phyloP scores from a whole-genome alignment of 331 rosid species.

The Erythrophleum ivorense region DNA sequence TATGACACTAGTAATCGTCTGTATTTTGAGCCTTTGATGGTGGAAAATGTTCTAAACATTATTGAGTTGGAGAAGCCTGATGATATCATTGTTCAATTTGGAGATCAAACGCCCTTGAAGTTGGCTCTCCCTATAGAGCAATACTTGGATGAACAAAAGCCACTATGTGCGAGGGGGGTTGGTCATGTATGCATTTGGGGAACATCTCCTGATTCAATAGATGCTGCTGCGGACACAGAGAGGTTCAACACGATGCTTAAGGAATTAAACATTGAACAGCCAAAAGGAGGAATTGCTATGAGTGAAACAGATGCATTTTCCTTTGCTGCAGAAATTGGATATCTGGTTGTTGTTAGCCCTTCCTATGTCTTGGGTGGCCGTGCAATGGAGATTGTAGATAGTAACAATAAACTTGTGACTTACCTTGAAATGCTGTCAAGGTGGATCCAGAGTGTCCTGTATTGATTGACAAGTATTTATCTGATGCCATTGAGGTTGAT shows the following conservation, averaged over 20 bases:
- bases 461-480: slow-evolving; percentile 80
- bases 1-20: slow-evolving; percentile 98
- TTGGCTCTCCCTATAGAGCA: slow-evolving; percentile 82
- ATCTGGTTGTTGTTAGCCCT: slow-evolving; percentile 95
- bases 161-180: slow-evolving; percentile 66
- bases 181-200: slow-evolving; percentile 90
- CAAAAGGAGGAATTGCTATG: slow-evolving; percentile 97
- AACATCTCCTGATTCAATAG: slow-evolving; percentile 96
- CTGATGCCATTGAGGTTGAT: slow-evolving; percentile 94
- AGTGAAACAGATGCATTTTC: slow-evolving; percentile 86
- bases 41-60: slow-evolving; percentile 84
- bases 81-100: slow-evolving; percentile 98
- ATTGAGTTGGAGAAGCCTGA: slow-evolving; percentile 95
- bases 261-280: slow-evolving; percentile 88
- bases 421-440: slow-evolving; percentile 95
- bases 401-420: slow-evolving; percentile 70
- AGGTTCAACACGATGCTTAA: slow-evolving; percentile 83
- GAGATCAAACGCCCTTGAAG: slow-evolving; percentile 98
- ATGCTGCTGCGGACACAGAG: slow-evolving; percentile 95
- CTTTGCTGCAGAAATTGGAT: slow-evolving; percentile 83
- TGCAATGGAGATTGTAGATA: slow-evolving; percentile 95
- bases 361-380: slow-evolving; percentile 98
- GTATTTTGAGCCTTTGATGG: slow-evolving; percentile 90
- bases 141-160: slow-evolving; percentile 84
- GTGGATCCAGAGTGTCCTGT: slow-evolving; percentile 98